Percentiles rank a stretch among this genome's conserved stretches.
These are phyloP conservation scores for Russula olivacea DNA, from an alignment of 768 basidiomycete species.

Conservation along the genomic window DNA sequence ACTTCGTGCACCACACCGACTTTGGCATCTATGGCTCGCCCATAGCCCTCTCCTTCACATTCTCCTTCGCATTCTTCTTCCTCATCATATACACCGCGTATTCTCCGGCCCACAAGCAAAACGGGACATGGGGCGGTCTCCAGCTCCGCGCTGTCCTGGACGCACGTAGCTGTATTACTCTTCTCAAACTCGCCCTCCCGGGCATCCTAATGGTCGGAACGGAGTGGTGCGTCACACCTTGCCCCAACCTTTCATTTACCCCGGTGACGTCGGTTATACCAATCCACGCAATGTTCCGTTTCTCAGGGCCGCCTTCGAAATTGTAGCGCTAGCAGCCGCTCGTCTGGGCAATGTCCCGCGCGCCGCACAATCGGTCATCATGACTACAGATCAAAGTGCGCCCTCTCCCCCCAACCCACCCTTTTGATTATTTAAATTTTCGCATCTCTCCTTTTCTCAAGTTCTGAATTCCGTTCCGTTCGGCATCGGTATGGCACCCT, in stretches of 20 bases:
- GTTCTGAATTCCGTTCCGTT: conserved; percentile 73
- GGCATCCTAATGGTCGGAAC: conserved; percentile 77
- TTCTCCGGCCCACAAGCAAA: conserved; percentile 48
- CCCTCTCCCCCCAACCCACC: neutral
- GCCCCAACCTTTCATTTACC: neutral
- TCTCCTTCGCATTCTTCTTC: conserved; percentile 59
- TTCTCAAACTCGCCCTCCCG: conserved; percentile 65
- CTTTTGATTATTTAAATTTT: neutral
- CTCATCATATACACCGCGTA: conserved; percentile 45
- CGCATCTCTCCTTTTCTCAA: conserved; percentile 24
- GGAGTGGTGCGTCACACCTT: conserved; percentile 54
- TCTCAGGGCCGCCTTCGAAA: conserved; percentile 72
- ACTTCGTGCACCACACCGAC: conserved; percentile 56
- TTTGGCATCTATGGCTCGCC: conserved; percentile 65
- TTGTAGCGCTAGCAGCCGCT: conserved; percentile 73
- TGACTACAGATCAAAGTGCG: conserved; percentile 73
- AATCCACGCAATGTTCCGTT: neutral
- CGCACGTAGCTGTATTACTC: conserved; percentile 44
- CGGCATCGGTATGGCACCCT: conserved; percentile 45
- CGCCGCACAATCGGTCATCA: conserved; percentile 72
- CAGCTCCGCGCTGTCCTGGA: conserved; percentile 43
- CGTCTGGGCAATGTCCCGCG: conserved; percentile 59
- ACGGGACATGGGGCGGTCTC: conserved; percentile 61
- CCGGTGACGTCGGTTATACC: neutral
- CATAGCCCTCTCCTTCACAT: conserved; percentile 59